A percentile compares a stretch with the other conserved stretches of the same genome.
Evolutionary conservation across 2,329 filamentous ascomycete genomes (phyloP).

Genomic region (Arthrobotrys sinensis): DNA sequence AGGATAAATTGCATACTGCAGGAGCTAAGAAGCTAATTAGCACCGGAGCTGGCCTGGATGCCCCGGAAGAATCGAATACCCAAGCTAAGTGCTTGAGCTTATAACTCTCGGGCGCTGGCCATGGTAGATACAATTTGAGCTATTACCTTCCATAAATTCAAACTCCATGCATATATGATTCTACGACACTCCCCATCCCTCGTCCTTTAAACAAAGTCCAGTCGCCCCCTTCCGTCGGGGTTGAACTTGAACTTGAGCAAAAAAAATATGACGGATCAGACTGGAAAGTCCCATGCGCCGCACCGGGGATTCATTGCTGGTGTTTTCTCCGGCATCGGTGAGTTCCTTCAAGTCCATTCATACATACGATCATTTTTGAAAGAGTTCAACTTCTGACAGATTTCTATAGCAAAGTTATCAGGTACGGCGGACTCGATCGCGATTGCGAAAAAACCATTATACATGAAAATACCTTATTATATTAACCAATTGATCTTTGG

Average conservation of each 20-base stretch:
- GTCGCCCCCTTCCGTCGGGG: not conserved
- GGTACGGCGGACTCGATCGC: conserved; percentile 16
- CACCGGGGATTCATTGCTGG: conserved; percentile 98
- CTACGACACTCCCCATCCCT: not conserved
- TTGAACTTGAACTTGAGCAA: not conserved
- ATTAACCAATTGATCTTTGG: conserved; percentile 31
- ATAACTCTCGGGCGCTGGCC: not conserved
- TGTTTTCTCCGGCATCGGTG: conserved; percentile 94
- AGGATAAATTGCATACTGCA: no score
- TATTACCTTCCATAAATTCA: not conserved
- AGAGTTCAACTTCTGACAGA: not conserved
- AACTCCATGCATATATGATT: conserved; percentile 3
- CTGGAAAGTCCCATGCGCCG: conserved; percentile 70
- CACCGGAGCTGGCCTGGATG: no score
- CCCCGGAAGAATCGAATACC: no score
- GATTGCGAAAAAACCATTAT: not conserved
- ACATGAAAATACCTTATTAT: not conserved
- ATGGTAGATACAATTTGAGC: not conserved
- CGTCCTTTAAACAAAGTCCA: no score
- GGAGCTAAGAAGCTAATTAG: no score
- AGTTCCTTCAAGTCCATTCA: conserved; percentile 71
- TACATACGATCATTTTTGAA: no score
- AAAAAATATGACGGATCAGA: conserved; percentile 47
- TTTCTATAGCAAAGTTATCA: conserved; percentile 48
- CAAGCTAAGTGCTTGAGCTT: no score